phyloP scores from a whole-genome alignment of 306 rosid species.

The Trichosanthes cucumerina region DNA sequence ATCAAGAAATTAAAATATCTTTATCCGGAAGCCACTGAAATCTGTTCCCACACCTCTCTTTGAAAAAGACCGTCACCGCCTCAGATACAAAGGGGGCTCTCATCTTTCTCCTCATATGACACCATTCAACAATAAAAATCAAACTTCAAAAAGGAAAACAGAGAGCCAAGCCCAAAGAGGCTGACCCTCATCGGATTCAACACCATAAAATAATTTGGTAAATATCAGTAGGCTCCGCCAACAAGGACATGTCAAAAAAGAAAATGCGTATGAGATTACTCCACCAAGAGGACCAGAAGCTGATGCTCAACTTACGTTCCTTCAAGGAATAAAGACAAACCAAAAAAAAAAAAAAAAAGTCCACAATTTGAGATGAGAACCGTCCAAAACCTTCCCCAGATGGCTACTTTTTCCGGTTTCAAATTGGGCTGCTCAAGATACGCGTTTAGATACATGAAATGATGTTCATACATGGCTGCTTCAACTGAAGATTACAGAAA shows the following conservation, averaged over 20 bases:
- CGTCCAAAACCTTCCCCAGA: background rate
- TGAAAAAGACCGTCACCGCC: background rate
- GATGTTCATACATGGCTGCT: background rate
- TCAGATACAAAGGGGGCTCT: too few species aligned
- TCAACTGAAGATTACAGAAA: background rate
- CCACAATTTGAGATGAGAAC: background rate
- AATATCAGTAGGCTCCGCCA: background rate
- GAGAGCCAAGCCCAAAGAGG: background rate
- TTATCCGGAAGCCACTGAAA: background rate
- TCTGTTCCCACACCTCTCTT: background rate
- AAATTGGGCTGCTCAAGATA: background rate
- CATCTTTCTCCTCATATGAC: background rate
- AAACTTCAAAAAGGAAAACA: background rate
- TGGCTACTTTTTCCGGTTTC: background rate
- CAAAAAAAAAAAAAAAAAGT: background rate
- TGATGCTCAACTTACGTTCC: background rate
- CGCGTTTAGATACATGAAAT: background rate
- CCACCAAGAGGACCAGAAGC: background rate
- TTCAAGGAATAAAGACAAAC: background rate
- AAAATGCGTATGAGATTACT: background rate
- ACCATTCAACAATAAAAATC: background rate
- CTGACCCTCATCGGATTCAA: background rate
- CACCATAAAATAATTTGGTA: background rate
- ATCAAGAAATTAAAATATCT: background rate
- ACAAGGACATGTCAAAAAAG: background rate